Base-by-base conservation (phyloP, 805 yeast genomes). In the Candida odintsovae region DNA sequence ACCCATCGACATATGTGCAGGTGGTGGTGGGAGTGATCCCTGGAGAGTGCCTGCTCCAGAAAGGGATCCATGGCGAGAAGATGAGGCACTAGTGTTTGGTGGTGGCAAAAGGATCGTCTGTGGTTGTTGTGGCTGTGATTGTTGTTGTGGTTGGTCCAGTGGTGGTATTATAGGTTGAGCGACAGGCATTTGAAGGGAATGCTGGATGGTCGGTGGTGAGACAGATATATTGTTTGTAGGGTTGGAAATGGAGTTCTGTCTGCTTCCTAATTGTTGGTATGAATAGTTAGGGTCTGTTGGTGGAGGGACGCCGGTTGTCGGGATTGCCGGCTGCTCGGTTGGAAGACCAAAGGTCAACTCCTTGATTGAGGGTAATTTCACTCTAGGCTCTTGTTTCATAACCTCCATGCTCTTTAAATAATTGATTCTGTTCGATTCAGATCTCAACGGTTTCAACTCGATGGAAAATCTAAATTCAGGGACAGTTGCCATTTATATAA, bases 291-390 rank as follows among this genome's bases (percentile, higher is more conserved):
- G 23, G 16, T 36, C 39, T 4, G n/a, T 10, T 19, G 39, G 36
- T 16, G 39, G 23, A 36, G 39, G 22, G 40, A 19, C 19, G 16
- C 40, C 12, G 33, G 36, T 18, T 15, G 11, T 35, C 19, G 33
- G n/a, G 45, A 13, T 9, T 25, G 36, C 36, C 5, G 39, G 23
- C 9, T 36, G 21, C n/a, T 35, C 7, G 10, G 44, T 8, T 7
- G 50, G 48, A 13, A 47, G 38, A 11, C 50, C 50, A 2, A 47
- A 38, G 8, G 44, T 46, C n/a, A 47, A 38, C 25, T 47, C 50
- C 20, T 40, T 47, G 16, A 47, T 47, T 6, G 50, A 47, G 8
- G 50, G 50, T 16, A 47, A 33, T 42, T 31, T 47, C 15, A 47
- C 47, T n/a, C 15, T 23, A 31, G 38, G 35, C 16, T 43, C 36